Conservation (phyloP, 768 basidiomycete species). For the Suillus placidus region DNA sequence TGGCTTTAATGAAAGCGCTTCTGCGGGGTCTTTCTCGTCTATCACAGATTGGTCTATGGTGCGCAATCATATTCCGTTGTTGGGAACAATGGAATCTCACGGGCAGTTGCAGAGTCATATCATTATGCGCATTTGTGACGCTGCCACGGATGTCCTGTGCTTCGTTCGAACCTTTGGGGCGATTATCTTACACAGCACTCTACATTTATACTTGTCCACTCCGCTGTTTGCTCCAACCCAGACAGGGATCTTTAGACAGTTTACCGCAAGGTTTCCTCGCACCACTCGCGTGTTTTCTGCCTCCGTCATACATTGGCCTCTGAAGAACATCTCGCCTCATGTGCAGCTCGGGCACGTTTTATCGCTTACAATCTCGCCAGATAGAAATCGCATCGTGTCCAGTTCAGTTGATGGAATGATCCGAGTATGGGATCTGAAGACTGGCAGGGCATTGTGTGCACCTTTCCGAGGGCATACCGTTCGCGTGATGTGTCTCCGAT, state of each 20-base stretch:
- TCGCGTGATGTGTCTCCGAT: conserved; percentile 4
- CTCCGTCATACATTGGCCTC: background rate
- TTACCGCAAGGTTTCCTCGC: background rate
- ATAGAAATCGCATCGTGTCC: background rate
- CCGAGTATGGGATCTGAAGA: background rate
- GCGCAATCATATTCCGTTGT: background rate
- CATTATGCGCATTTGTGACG: too few relatives aligned
- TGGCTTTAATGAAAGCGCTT: background rate
- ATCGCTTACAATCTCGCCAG: background rate
- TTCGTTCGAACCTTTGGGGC: too few relatives aligned
- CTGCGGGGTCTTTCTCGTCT: background rate
- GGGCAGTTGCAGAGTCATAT: background rate
- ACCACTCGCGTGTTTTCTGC: background rate
- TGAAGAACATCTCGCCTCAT: background rate
- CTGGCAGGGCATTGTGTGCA: background rate
- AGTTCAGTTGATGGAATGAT: background rate
- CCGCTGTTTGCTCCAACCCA: background rate
- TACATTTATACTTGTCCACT: too few relatives aligned
- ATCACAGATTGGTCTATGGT: background rate
- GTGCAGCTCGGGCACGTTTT: conserved; percentile 15
- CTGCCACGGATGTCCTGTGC: too few relatives aligned
- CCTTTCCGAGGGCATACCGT: background rate
- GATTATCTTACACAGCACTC: too few relatives aligned
- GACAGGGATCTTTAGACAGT: background rate
- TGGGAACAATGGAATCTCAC: background rate